Percentiles rank a stretch among this genome's conserved stretches.
Conservation (phyloP, 1,284 basidiomycete genomes). For the Ganoderma leucocontextum region DNA sequence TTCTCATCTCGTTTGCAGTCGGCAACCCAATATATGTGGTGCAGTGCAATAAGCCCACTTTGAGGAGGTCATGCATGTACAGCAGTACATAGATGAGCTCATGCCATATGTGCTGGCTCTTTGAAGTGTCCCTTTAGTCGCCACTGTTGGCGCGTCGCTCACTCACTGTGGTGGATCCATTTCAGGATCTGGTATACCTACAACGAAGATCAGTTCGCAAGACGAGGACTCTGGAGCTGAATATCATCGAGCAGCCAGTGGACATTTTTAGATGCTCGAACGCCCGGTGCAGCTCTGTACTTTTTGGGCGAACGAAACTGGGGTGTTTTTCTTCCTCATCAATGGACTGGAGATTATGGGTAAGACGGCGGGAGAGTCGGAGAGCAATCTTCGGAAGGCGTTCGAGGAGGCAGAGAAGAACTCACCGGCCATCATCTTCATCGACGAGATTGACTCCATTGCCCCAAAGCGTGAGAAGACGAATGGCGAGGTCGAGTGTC, state of each 20-base stretch:
- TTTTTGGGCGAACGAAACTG: constrained; percentile 96
- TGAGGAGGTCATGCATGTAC: constrained; percentile 83
- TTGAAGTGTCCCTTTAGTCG: not conserved
- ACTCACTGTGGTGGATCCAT: not conserved
- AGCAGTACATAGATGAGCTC: constrained; percentile 93
- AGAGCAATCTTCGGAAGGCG: constrained; percentile 96
- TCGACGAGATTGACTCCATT: constrained; percentile 99
- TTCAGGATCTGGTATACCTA: constrained; percentile 93
- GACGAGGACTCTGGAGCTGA: constrained; percentile 74
- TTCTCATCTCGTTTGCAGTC: constrained; percentile 54
- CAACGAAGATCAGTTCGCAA: constrained; percentile 91
- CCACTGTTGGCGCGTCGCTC: not conserved
- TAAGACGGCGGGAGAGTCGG: constrained; percentile 99
- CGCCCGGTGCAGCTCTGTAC: constrained; percentile 9
- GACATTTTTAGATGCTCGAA: constrained; percentile 8
- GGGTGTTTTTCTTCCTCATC: constrained; percentile 99
- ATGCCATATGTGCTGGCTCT: constrained; percentile 67
- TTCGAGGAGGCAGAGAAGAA: constrained; percentile 99
- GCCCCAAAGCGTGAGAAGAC: too few relatives aligned
- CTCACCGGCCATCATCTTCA: constrained; percentile 99
- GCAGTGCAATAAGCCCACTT: constrained; percentile 80
- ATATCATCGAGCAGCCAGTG: constrained; percentile 69
- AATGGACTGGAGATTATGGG: constrained; percentile 99
- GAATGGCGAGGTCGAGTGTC: too few relatives aligned
- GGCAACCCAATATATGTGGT: constrained; percentile 88